A percentile compares a stretch with the other conserved stretches of the same genome.
These are phyloP conservation scores for Debaryomycetaceae sp. DNA, from an alignment of 1,139 yeast species.

Conservation along the genomic window DNA sequence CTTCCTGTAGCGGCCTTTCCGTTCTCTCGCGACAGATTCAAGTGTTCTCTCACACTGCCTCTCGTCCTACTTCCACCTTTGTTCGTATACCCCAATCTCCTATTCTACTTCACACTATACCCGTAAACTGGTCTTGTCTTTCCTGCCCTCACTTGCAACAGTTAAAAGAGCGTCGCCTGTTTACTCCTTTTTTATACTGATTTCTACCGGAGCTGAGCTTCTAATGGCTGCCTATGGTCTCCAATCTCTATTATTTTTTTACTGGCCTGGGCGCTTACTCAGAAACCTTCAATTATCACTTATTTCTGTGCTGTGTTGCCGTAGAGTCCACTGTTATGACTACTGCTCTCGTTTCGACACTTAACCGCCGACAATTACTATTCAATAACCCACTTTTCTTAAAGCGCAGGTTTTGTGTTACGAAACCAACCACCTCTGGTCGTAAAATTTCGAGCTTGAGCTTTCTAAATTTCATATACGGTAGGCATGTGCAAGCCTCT, in stretches of 20 bases:
- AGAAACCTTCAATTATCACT: not conserved
- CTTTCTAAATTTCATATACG: constrained; percentile 1
- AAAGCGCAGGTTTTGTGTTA: not conserved
- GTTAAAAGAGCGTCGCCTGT: not conserved
- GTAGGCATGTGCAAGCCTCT: not conserved
- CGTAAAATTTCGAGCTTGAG: constrained; percentile 1
- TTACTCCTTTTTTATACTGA: not conserved
- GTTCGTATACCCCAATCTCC: not conserved
- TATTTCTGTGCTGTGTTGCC: not conserved
- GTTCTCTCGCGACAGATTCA: not conserved
- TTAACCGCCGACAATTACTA: not conserved
- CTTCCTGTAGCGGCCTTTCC: not conserved
- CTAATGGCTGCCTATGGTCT: not conserved
- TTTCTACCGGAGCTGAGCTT: not conserved
- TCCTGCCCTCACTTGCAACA: not conserved
- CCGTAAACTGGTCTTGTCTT: not conserved
- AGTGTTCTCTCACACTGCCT: not conserved
- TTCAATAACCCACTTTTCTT: not conserved
- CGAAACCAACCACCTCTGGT: not conserved
- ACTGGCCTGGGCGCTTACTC: not conserved
- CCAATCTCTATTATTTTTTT: not conserved
- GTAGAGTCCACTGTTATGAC: not conserved
- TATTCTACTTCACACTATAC: not conserved
- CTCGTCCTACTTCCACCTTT: not conserved
- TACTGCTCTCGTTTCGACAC: not conserved